phyloP scores from a whole-genome alignment of 495 filamentous ascomycete genomes.

The Xylaria telfairii region DNA sequence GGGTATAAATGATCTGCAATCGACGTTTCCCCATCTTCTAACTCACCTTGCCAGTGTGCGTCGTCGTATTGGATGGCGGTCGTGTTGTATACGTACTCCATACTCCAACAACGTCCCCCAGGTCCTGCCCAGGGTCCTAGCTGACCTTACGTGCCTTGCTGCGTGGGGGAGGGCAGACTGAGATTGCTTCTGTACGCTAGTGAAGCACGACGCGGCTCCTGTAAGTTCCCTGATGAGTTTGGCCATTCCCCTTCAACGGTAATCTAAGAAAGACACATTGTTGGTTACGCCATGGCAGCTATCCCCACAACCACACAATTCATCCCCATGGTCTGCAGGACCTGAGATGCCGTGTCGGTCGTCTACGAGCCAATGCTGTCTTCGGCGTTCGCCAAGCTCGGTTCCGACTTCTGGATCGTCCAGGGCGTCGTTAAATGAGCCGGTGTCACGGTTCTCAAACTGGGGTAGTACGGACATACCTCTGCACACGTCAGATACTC shows the following conservation, averaged over 20 bases:
- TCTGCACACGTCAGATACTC: conserved; percentile 25
- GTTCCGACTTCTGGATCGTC: conserved; percentile 17
- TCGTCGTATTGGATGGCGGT: conserved; percentile 7
- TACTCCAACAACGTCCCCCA: conserved; percentile 12
- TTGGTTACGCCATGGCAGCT: not conserved
- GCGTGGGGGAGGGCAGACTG: not conserved
- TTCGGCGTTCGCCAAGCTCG: conserved; percentile 21
- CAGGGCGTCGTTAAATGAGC: conserved; percentile 12
- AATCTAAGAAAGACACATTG: conserved; percentile 11
- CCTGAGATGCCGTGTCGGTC: not conserved
- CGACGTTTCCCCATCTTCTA: conserved; percentile 5
- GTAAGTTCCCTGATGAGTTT: not conserved
- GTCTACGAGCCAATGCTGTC: not conserved
- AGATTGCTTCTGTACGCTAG: not conserved
- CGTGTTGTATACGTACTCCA: conserved; percentile 16
- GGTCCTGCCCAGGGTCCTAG: conserved; percentile 3
- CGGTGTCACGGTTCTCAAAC: conserved; percentile 21
- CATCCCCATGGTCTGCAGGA: not conserved
- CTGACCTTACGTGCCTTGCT: conserved; percentile 16
- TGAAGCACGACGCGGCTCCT: conserved; percentile 9
- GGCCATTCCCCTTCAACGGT: not conserved
- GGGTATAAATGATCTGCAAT: not conserved
- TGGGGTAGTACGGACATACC: conserved; percentile 17
- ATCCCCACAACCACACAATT: not conserved
- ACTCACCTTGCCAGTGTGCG: not conserved